Evolutionary conservation across 2,329 filamentous ascomycete genomes (phyloP), one percentile per base, ranked within the genome.

Genomic region (Aureobasidium subglaciale): DNA sequence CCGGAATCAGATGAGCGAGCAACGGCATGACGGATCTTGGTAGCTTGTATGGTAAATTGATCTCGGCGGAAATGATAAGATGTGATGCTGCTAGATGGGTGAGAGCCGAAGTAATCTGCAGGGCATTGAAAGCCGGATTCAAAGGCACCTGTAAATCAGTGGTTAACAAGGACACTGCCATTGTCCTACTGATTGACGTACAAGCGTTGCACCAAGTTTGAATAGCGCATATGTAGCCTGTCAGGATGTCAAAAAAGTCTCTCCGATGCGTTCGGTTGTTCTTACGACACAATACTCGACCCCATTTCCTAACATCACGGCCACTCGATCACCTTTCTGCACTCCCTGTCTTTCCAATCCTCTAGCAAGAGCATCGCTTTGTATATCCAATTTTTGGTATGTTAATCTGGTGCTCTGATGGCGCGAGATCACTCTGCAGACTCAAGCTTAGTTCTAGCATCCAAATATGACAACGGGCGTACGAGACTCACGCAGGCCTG

Each of bases 181-280:
- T 34, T 9, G 8, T 20, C 2, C 7, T 5, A 16, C 16, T n/a
- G 49, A 15, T 30, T 5, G 43, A 46, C 72, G 59, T 67, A 83
- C 91, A 59, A 97, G 76, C 49, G 97, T 82, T 22, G 89, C 92
- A n/a, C 93, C 93, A 9, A 97, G 79, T 71, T 97, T 97, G 76
- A 92, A 96, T 55, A 93, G 70, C 1, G 91, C 91, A 71, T 97
- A 97, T 5, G 87, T 92, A 18, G 70, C 68, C 78, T 62, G 43
- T 24, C 2, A 11, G 20, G 13, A 5, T 5, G 30, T 48, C 5
- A 34, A 29, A 6, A 7, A 18, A 15, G 2, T 15, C 2, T 20
- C 25, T 11, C 4, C 15, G 5, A 7, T 18, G 41, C 16, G 30
- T 22, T 15, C 15, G 1, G 4, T 9, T 7, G 10, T 11, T 25